Evolutionary conservation across 768 basidiomycete genomes (phyloP), one percentile per base, ranked within the genome.

Genomic region (Peribolospora baueri): DNA sequence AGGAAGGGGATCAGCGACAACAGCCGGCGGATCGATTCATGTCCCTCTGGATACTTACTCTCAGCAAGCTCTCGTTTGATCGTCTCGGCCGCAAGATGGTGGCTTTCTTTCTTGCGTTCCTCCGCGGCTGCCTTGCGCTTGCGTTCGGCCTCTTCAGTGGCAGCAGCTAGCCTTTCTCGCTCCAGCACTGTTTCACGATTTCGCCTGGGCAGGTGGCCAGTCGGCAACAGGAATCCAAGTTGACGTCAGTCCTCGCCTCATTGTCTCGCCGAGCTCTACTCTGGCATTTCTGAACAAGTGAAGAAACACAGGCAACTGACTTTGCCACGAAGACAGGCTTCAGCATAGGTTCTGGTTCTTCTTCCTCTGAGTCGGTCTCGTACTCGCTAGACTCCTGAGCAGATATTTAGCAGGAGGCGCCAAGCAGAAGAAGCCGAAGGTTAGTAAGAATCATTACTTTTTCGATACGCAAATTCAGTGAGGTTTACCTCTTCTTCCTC

Each of bases 291-390:
- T 37, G 4, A n/a, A 48, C 36, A 10, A 13, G 13, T 5, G 4
- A 3, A 42, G 49, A 37, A 48, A 49, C 36, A 51, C n/a, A 40
- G 13, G 14, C 9, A 50, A 7, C 68, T 81, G 56, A 90, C 90
- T 97, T 97, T 54, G 84, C 84, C 13, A 97, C 77, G 66, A 95
- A 98, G 0, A 91, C 82, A 2, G 93, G 93, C 59, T 90, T 74
- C 68, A 91, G 87, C 59, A 80, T 76, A 5, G 77, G 70, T 65
- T 82, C 81, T 4, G 78, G 76, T 48, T 83, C 84, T 63, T 85
- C 84, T n/a, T 70, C 71, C 46, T 73, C 76, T 0, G 79, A 82
- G 52, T 78, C 79, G n/a, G 73, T 75, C 63, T 83, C 84, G 61
- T 84, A 78, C 70, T 90, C 86, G 67, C 84, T 86, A 43, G 84